Percentiles rank a stretch among this genome's conserved stretches.
Evolutionary conservation across 352 stramenopile species (phyloP).

Genomic region (Phytophthora pisi): DNA sequence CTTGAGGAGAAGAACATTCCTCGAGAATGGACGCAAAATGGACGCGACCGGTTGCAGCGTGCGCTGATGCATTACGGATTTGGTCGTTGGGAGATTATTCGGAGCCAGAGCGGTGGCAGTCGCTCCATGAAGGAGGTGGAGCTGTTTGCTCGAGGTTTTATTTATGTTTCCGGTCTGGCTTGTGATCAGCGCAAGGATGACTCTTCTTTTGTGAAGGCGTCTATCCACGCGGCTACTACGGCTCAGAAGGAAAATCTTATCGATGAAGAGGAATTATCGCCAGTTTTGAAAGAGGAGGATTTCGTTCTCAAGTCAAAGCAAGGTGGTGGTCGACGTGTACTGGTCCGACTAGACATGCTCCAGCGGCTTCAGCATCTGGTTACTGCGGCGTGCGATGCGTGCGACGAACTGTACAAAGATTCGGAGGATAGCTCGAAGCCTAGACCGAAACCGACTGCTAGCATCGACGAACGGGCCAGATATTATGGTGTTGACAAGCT

Average conservation of each 20-base stretch:
- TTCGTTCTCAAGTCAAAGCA: constrained; percentile 89
- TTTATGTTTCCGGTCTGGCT: constrained; percentile 84
- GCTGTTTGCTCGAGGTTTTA: constrained; percentile 85
- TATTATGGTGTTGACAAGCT: constrained; percentile 79
- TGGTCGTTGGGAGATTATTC: constrained; percentile 88
- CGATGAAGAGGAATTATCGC: constrained; percentile 72
- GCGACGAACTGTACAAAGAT: constrained; percentile 59
- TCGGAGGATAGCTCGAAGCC: constrained; percentile 23
- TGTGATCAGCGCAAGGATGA: constrained; percentile 81
- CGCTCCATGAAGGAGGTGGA: constrained; percentile 85
- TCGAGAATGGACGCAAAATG: constrained; percentile 88
- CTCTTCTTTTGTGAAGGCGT: constrained; percentile 81
- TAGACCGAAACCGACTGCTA: constrained; percentile 42
- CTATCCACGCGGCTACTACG: constrained; percentile 65
- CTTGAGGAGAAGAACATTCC: constrained; percentile 70
- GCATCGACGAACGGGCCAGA: constrained; percentile 74
- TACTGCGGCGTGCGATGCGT: constrained; percentile 56
- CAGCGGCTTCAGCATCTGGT: constrained; percentile 74
- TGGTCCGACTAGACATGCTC: constrained; percentile 89
- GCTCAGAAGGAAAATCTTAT: constrained; percentile 77
- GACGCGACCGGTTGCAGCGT: constrained; percentile 81
- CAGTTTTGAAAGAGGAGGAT: constrained; percentile 87
- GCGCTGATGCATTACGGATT: constrained; percentile 90
- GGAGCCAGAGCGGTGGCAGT: constrained; percentile 87
- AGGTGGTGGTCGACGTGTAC: constrained; percentile 76